phyloP scores from a whole-genome alignment of 768 basidiomycete species.

The Agaricus subrufescens region DNA sequence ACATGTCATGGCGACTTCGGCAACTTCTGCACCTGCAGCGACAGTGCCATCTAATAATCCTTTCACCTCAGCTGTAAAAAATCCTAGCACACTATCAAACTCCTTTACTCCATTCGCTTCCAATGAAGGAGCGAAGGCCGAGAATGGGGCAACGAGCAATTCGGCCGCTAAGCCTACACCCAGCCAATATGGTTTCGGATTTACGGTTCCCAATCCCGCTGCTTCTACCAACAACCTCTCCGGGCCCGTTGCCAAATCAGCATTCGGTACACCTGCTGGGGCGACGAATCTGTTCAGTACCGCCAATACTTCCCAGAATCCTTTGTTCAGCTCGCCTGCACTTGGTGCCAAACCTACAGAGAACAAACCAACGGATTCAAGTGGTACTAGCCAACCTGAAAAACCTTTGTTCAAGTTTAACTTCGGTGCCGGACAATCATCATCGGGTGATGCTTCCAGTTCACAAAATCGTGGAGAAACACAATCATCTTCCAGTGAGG shows the following conservation, averaged over 20 bases:
- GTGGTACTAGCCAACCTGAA: slow-evolving; percentile 4
- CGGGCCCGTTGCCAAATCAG: slow-evolving; percentile 14
- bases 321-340: not conserved
- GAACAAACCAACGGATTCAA: slow-evolving; percentile 6
- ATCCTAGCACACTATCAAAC: not conserved
- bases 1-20: not conserved
- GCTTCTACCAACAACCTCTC: slow-evolving; percentile 6
- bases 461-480: not conserved
- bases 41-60: not conserved
- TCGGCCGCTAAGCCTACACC: slow-evolving; percentile 17
- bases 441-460: not conserved
- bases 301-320: slow-evolving; percentile 1
- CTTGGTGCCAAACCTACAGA: slow-evolving; percentile 12
- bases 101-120: slow-evolving; percentile 4
- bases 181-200: slow-evolving; percentile 18
- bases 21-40: slow-evolving; percentile 1
- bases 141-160: not conserved
- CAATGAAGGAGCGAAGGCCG: not conserved
- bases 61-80: not conserved
- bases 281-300: slow-evolving; percentile 1
- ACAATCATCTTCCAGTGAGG: slow-evolving; percentile 11
- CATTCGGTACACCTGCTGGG: slow-evolving; percentile 10
- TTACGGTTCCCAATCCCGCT: slow-evolving; percentile 15
- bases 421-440: not conserved
- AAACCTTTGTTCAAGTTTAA: slow-evolving; percentile 19